Conservation (phyloP, 495 filamentous ascomycete genomes). For the Penicillium salamii region DNA sequence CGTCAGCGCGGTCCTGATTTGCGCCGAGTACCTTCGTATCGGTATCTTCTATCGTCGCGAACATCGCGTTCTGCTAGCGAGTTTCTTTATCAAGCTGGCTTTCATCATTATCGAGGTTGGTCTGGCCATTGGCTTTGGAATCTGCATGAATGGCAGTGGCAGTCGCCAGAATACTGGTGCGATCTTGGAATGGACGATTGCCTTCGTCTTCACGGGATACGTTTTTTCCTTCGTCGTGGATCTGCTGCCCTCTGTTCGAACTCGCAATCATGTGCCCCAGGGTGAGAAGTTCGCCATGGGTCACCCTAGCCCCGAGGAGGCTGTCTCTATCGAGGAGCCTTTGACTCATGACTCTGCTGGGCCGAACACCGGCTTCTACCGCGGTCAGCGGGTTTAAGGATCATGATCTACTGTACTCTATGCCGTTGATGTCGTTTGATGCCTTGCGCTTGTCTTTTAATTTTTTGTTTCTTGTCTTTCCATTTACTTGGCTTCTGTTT, state of each 20-base stretch:
- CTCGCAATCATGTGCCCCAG: slow-evolving; percentile 50
- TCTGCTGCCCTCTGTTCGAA: slow-evolving; percentile 73
- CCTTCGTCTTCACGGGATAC: slow-evolving; percentile 88
- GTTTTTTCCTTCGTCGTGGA: slow-evolving; percentile 87
- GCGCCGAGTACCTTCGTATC: slow-evolving; percentile 81
- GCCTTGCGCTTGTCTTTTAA: background rate
- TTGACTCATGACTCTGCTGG: slow-evolving; percentile 40
- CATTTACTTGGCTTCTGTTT: background rate
- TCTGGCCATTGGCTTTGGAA: slow-evolving; percentile 66
- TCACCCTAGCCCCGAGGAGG: slow-evolving; percentile 5
- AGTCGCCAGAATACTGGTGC: slow-evolving; percentile 53
- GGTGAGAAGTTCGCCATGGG: slow-evolving; percentile 39
- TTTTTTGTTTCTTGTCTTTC: background rate
- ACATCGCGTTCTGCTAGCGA: slow-evolving; percentile 66
- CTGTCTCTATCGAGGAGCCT: slow-evolving; percentile 33
- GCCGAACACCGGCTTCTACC: slow-evolving; percentile 27
- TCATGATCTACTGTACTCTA: background rate
- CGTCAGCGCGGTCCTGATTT: slow-evolving; percentile 78
- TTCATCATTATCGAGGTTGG: slow-evolving; percentile 79
- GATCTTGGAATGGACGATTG: slow-evolving; percentile 77
- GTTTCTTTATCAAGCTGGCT: slow-evolving; percentile 76
- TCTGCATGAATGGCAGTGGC: slow-evolving; percentile 32
- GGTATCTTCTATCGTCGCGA: slow-evolving; percentile 69
- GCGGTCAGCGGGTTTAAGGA: slow-evolving; percentile 25
- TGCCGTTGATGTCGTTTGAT: slow-evolving; percentile 2